Base-by-base conservation (phyloP, 306 rosid genomes). In the Chamaecrista fasciculata region DNA sequence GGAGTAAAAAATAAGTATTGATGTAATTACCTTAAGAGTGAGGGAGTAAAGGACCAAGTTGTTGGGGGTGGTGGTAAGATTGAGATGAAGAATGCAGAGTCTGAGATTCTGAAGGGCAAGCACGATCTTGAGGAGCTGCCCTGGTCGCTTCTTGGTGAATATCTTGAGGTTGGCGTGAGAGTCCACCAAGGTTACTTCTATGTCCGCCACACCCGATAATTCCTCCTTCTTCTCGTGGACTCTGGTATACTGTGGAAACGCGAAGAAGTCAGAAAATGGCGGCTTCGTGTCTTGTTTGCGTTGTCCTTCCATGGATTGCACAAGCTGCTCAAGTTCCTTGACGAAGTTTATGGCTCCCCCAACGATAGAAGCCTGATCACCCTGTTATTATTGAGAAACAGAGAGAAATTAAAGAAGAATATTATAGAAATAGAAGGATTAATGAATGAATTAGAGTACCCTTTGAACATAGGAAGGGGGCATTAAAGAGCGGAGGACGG, bases 311-410 rank as follows among this genome's bases (percentile, higher is more conserved):
- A 86, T 86, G 1, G 87, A 82, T 48, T 86, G 97, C 53, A 90
- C 58, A 19, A 77, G 48, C 59, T 94, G 96, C 56, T 94, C 97
- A 25, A 94, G 69, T 75, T 94, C 95, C 86, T 90, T 94, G 74
- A 94, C 95, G 26, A 94, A 94, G 64, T 94, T 94, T 25, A 94
- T 90, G 3, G 98, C 96, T 0, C 98, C 98, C 14, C 98, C 98
- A 81, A 94, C 78, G 34, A 90, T 88, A 20, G 98, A 94, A 1
- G 98, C 98, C 72, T 94, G 98, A 60, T 94, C 98, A 20, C 98
- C 96, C 98, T 93, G 75, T n/a, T n/a, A n/a, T n/a, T n/a, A n/a
- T n/a, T n/a, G n/a, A n/a, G n/a, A n/a, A n/a, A n/a, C n/a, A n/a
- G n/a, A n/a, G n/a, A n/a, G n/a, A n/a, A n/a, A n/a, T n/a, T n/a